Percentiles rank a stretch among this genome's conserved stretches.
Evolutionary conservation across 1,284 basidiomycete species (phyloP).

Genomic region (Jaminaea rosea): DNA sequence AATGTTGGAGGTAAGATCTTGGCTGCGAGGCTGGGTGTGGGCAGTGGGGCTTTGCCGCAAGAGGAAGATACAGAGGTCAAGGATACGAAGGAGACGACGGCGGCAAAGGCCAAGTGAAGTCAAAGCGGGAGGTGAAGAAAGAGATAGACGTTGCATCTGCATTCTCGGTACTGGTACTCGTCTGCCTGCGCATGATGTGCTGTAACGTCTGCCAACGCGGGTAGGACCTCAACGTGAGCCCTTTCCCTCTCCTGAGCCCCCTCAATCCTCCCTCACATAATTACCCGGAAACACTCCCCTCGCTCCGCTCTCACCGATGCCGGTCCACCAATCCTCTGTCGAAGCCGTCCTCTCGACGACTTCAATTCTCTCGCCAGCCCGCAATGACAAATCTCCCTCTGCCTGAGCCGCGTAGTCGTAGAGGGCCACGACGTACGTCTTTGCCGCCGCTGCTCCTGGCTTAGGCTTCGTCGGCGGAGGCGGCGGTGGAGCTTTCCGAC

Average conservation of each 20-base stretch:
- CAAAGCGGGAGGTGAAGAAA: background rate
- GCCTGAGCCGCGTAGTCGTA: slow-evolving; percentile 77
- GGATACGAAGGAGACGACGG: no score
- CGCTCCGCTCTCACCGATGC: slow-evolving; percentile 62
- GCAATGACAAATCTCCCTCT: slow-evolving; percentile 86
- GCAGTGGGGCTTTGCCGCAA: background rate
- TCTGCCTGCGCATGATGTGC: no score
- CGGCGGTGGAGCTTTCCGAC: slow-evolving; percentile 68
- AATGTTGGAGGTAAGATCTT: background rate
- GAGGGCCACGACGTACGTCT: slow-evolving; percentile 77
- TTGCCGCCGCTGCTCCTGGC: slow-evolving; percentile 55
- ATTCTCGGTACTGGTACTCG: no score
- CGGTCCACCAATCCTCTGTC: slow-evolving; percentile 97
- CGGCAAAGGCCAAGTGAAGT: background rate
- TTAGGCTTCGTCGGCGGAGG: slow-evolving; percentile 76
- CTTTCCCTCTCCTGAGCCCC: no score
- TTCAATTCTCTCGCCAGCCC: slow-evolving; percentile 84
- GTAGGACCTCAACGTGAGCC: no score
- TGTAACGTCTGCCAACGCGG: no score
- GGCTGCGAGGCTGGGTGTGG: background rate
- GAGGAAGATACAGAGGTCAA: background rate
- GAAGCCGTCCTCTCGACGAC: slow-evolving; percentile 74
- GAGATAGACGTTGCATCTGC: no score
- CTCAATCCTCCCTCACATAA: slow-evolving; percentile 2
- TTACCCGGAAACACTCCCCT: slow-evolving; percentile 86